These are phyloP conservation scores for Colletotrichum sp. DNA, from an alignment of 2,329 filamentous ascomycete genomes.

Conservation along the genomic window DNA sequence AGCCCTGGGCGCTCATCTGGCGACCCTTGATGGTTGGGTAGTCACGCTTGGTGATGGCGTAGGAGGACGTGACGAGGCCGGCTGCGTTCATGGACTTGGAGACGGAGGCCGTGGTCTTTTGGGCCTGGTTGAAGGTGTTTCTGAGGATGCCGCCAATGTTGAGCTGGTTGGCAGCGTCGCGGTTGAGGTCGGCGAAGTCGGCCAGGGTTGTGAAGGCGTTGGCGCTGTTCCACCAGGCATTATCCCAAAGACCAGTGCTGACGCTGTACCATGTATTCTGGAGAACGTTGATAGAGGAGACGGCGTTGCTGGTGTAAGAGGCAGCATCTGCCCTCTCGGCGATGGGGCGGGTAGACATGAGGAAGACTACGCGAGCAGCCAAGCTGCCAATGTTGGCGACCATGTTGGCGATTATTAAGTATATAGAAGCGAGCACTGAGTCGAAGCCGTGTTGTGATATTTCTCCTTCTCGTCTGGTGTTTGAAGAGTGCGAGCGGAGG, in stretches of 20 bases:
- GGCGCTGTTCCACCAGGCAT: conserved; percentile 76
- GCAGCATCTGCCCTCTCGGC: conserved; percentile 7
- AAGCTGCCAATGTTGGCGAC: conserved; percentile 20
- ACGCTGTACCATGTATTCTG: conserved; percentile 65
- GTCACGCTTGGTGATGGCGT: conserved; percentile 33
- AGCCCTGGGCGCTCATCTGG: conserved; percentile 26
- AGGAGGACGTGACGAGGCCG: conserved; percentile 43
- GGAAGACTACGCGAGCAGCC: conserved; percentile 19
- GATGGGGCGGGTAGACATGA: conserved; percentile 21
- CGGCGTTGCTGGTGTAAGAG: conserved; percentile 37
- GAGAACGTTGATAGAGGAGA: conserved; percentile 45
- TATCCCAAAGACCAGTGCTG: conserved; percentile 66
- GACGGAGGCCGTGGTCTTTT: conserved; percentile 40
- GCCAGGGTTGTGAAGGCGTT: conserved; percentile 69
- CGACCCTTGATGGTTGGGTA: conserved; percentile 33
- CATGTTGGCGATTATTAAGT: conserved; percentile 16
- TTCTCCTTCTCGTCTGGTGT: neutral
- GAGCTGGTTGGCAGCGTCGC: conserved; percentile 37
- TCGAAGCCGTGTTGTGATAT: neutral
- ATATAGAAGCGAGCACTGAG: neutral
- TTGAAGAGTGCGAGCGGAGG: neutral
- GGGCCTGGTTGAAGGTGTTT: conserved; percentile 52
- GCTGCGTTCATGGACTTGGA: conserved; percentile 39
- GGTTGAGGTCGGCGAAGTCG: conserved; percentile 51
- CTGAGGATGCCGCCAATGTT: conserved; percentile 44